Conservation (phyloP, 2,329 filamentous ascomycete species). For the Waltergamsia citrina region DNA sequence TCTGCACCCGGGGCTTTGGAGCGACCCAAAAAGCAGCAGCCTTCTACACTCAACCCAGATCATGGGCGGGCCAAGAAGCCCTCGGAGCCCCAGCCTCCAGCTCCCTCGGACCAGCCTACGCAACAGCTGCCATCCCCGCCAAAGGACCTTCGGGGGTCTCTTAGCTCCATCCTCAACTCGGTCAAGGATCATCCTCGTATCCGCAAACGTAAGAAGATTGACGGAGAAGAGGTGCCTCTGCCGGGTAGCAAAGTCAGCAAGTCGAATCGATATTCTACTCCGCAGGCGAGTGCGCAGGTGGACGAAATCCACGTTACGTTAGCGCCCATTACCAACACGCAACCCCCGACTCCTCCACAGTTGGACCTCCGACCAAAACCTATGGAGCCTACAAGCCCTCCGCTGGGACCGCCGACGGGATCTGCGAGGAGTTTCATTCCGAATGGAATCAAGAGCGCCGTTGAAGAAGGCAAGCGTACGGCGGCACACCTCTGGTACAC, state of each 20-base stretch:
- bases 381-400: constrained; percentile 18
- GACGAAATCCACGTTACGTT: not conserved
- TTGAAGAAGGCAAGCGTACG: too few species aligned
- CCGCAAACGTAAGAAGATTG: constrained; percentile 36
- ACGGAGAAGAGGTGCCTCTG: constrained; percentile 20
- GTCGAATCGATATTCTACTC: not conserved
- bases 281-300: not conserved
- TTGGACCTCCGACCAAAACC: constrained; percentile 1
- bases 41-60: constrained; percentile 23
- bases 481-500: too few species aligned
- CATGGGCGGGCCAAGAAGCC: constrained; percentile 19
- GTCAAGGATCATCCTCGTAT: constrained; percentile 39
- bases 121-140: constrained; percentile 5
- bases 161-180: constrained; percentile 37
- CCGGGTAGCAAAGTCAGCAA: not conserved
- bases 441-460: too few species aligned
- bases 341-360: not conserved
- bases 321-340: not conserved
- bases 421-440: not conserved
- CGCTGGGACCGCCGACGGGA: constrained; percentile 9
- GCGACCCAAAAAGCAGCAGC: constrained; percentile 12
- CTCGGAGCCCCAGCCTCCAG: constrained; percentile 6
- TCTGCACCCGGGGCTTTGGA: constrained; percentile 27
- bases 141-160: constrained; percentile 3
- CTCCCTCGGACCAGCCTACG: not conserved